phyloP scores from a whole-genome alignment of 345 rosid species.

The Eucalyptus marginata region DNA sequence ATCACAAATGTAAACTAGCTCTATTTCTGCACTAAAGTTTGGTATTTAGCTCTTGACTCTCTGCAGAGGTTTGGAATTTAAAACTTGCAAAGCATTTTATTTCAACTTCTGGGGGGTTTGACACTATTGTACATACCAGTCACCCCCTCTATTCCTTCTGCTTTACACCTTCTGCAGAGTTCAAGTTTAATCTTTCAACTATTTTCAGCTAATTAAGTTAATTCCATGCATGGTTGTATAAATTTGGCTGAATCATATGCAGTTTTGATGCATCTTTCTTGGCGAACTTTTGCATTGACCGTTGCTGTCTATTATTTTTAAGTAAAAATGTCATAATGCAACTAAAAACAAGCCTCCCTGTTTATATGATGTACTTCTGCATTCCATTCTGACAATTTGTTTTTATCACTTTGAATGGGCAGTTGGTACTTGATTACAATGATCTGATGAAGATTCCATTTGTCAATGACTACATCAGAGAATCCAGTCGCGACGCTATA shows the following conservation, averaged over 20 bases:
- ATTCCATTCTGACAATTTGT: neutral
- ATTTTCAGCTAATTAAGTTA: neutral
- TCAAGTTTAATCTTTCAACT: neutral
- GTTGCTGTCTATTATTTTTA: neutral
- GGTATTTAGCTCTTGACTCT: neutral
- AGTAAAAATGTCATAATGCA: neutral
- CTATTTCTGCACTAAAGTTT: neutral
- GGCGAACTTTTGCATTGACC: neutral
- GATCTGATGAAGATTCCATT: conserved; percentile 59
- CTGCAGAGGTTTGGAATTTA: neutral
- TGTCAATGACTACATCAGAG: conserved; percentile 27
- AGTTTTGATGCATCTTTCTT: neutral
- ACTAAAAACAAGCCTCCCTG: neutral
- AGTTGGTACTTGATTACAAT: conserved; percentile 62
- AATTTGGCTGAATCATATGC: neutral
- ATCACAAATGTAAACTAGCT: neutral
- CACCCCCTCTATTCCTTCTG: neutral
- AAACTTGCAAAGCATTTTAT: neutral
- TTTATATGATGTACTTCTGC: neutral
- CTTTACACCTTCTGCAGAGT: neutral
- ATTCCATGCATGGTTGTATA: neutral
- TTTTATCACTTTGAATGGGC: conserved; percentile 8
- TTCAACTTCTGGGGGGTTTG: neutral
- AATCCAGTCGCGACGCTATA: neutral
- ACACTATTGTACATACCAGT: neutral